A percentile compares a stretch with the other conserved stretches of the same genome.
Conservation (phyloP, 805 yeast species). For the Candida tammaniensis region DNA sequence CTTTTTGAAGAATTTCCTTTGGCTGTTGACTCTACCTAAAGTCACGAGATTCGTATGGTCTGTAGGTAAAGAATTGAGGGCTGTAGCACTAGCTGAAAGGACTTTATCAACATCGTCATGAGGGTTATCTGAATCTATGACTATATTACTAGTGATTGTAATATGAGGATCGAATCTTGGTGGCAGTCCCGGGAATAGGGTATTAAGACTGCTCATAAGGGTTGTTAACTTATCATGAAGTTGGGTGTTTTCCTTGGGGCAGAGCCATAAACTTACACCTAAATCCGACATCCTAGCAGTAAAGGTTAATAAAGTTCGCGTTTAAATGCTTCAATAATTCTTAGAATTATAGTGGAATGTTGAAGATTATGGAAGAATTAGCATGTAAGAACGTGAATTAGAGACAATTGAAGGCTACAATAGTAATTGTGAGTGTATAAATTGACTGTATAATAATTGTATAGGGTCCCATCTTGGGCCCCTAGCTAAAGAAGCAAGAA, state of each 20-base stretch:
- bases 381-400: too few species aligned
- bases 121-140: slow-evolving; percentile 36
- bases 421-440: too few species aligned
- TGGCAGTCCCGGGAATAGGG: slow-evolving; percentile 67
- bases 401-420: too few species aligned
- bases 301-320: too few species aligned
- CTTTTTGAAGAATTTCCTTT: slow-evolving; percentile 51
- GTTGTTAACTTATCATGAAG: slow-evolving; percentile 56
- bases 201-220: slow-evolving; percentile 60
- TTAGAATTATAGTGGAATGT: too few species aligned
- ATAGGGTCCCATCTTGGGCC: too few species aligned
- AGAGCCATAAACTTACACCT: slow-evolving; percentile 64
- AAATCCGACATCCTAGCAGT: slow-evolving; percentile 8
- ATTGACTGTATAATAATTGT: too few species aligned
- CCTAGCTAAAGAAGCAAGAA: too few species aligned
- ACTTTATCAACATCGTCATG: slow-evolving; percentile 59
- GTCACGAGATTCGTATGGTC: slow-evolving; percentile 39
- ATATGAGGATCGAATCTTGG: slow-evolving; percentile 73
- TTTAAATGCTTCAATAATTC: too few species aligned
- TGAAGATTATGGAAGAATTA: too few species aligned
- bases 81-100: slow-evolving; percentile 57
- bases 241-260: slow-evolving; percentile 56
- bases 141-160: slow-evolving; percentile 65
- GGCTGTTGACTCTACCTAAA: slow-evolving; percentile 44
- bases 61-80: slow-evolving; percentile 42